Percentiles rank a stretch among this genome's conserved stretches.
Evolutionary conservation across 768 basidiomycete genomes (phyloP).

Genomic region (Holtermannia corniformis): DNA sequence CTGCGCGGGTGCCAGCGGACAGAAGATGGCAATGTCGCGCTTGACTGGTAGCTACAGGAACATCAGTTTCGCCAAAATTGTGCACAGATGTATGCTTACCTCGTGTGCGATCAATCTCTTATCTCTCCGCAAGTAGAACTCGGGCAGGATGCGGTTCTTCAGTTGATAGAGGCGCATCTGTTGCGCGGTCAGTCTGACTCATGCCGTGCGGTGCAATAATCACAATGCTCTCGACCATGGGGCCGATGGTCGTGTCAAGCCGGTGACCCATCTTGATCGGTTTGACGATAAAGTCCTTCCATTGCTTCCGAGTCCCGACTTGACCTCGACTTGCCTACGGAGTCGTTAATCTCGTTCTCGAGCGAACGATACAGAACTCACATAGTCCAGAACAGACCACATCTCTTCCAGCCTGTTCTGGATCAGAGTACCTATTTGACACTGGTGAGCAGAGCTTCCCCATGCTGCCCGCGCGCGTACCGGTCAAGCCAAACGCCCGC

Average conservation of each 20-base stretch:
- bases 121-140: slow-evolving; percentile 67
- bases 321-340: slow-evolving; percentile 51
- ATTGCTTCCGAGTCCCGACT: slow-evolving; percentile 63
- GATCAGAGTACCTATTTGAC: too few species aligned
- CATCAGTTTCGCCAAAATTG: not conserved
- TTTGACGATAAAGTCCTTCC: slow-evolving; percentile 57
- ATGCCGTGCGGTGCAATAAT: not conserved
- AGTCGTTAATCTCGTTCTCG: not conserved
- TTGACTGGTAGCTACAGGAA: slow-evolving; percentile 66
- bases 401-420: slow-evolving; percentile 87
- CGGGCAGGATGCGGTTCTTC: slow-evolving; percentile 60
- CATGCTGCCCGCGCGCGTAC: too few species aligned
- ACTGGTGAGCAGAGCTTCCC: too few species aligned
- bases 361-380: slow-evolving; percentile 40
- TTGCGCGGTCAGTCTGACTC: not conserved
- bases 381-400: slow-evolving; percentile 88
- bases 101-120: slow-evolving; percentile 33
- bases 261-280: slow-evolving; percentile 39
- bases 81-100: slow-evolving; percentile 9
- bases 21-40: slow-evolving; percentile 84
- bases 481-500: slow-evolving; percentile 76
- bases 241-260: slow-evolving; percentile 25
- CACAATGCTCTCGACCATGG: slow-evolving; percentile 31
- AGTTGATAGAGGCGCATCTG: slow-evolving; percentile 44
- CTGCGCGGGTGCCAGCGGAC: slow-evolving; percentile 68